Base-by-base conservation (phyloP, 371 early-diverging fungal genomes). In the Mortierella sp. region DNA sequence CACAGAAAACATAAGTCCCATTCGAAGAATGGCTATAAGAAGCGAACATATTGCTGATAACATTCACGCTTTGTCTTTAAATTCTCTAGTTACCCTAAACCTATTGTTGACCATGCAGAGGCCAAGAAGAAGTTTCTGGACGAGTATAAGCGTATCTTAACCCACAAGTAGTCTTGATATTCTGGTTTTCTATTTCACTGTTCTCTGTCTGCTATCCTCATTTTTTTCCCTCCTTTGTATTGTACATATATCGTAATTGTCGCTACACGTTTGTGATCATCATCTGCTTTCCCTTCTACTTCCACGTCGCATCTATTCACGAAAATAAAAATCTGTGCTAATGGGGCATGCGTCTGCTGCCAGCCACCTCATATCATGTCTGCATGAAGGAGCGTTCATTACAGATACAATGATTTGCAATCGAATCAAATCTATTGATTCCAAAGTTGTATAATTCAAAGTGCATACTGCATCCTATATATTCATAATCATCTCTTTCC, bases 31-130 rank as follows among this genome's bases (percentile, higher is more conserved):
- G 10, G n/a, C 7, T 19, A 43, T 17, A 19, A 35, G 22, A 31
- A 49, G n/a, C n/a, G 31, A 47, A 32, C 8, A n/a, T 22, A 22
- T n/a, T 19, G 19, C n/a, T n/a, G 15, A 4, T 53, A 28, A 28
- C 23, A 53, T 28, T 13, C 28, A 12, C 28, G 28, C 10, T 53
- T 28, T 7, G 3, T 28, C 28, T 53, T 23, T 7, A 26, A 35
- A 26, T 17, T 42, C 15, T 13, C 17, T 61, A 79, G 86, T 15
- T 90, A 90, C 61, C 84, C 86, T 29, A 76, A 72, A 57, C 88
- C 88, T 2, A 88, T 90, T 32, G 89, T 90, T 13, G 89, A 90
- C 49, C 91, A 90, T 47, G 55, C 68, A 10, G 81, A 71, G 23
- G 75, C 75, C 56, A 80, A 75, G 68, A 75, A 68, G 65, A 80